Evolutionary conservation across 2,329 filamentous ascomycete species (phyloP), one percentile per base, ranked within the genome.

Genomic region (Botrytis pseudocinerea): DNA sequence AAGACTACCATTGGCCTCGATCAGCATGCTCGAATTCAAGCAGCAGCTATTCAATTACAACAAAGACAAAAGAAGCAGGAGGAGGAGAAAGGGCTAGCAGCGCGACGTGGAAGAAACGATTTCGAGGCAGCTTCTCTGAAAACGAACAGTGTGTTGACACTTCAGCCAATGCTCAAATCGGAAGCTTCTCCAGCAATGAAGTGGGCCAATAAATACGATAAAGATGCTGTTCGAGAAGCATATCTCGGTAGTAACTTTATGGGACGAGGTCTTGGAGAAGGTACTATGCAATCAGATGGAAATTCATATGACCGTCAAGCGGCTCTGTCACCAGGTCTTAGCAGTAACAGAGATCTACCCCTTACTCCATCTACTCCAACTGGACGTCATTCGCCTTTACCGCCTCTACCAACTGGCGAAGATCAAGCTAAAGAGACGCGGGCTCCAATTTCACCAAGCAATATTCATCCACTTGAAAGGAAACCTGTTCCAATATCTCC

Each of bases 201-300:
- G 82, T 99, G 96, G 96, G 94, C 95, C 46, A 95, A 87, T 82
- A 94, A 94, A 79, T 98, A 98, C 81, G 96, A 98, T 83, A 97
- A 96, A 83, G 91, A 96, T 79, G 87, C 91, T 12, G 91, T 97
- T 75, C 91, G 94, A 71, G 90, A 93, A 76, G 90, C 93, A n/a
- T 98, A 98, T 82, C 86, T 98, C 69, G 89, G 90, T 63, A 91
- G 97, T 80, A 85, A 84, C 65, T 89, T 87, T 76, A 90, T 92
- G 60, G 94, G 95, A 35, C 92, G 89, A 73, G 93, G 93, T 20
- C 76, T 84, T 32, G 85, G 84, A 1, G 82, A 84, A 59, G 84
- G 85, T 25, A 83, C 85, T 20, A 82, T 86, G 71, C 82, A 82
- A 28, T 82, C 82, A 54, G 84, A 85, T 71, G 82, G 81, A 73